phyloP scores from a whole-genome alignment of 2,329 filamentous ascomycete species.

The Hawksworthiomyces lignivorus region DNA sequence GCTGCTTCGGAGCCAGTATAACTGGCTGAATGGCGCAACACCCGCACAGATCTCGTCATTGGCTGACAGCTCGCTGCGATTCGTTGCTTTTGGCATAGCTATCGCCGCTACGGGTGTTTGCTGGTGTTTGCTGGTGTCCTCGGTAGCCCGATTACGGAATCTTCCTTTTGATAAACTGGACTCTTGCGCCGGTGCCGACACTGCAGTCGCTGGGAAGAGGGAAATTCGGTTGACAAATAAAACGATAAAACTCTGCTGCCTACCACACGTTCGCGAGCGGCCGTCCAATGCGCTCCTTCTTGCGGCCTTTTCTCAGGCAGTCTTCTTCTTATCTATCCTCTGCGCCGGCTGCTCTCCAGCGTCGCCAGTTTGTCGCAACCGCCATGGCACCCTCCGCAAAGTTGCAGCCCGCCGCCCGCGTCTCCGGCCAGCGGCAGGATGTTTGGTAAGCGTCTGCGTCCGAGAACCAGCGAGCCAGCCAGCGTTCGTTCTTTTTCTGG shows the following conservation, averaged over 20 bases:
- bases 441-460: constrained; percentile 26
- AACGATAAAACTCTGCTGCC: background rate
- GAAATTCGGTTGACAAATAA: too few species aligned
- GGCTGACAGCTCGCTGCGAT: background rate
- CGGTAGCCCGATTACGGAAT: background rate
- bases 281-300: constrained; percentile 5
- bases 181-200: too few species aligned
- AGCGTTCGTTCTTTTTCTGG: too few species aligned
- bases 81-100: too few species aligned
- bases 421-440: constrained; percentile 32
- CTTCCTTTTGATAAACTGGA: too few species aligned
- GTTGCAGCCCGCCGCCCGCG: constrained; percentile 31
- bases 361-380: constrained; percentile 1
- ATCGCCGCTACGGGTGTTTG: too few species aligned
- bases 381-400: constrained; percentile 18
- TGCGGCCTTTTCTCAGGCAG: background rate
- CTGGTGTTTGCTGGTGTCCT: background rate
- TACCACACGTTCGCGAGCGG: background rate
- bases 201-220: too few species aligned
- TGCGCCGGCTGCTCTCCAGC: background rate
- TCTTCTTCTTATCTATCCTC: background rate
- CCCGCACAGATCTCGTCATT: constrained; percentile 6
- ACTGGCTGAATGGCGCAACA: constrained; percentile 3
- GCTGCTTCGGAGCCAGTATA: too few species aligned
- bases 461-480: background rate